phyloP scores from a whole-genome alignment of 2,329 filamentous ascomycete species.

The Alternaria sp. region DNA sequence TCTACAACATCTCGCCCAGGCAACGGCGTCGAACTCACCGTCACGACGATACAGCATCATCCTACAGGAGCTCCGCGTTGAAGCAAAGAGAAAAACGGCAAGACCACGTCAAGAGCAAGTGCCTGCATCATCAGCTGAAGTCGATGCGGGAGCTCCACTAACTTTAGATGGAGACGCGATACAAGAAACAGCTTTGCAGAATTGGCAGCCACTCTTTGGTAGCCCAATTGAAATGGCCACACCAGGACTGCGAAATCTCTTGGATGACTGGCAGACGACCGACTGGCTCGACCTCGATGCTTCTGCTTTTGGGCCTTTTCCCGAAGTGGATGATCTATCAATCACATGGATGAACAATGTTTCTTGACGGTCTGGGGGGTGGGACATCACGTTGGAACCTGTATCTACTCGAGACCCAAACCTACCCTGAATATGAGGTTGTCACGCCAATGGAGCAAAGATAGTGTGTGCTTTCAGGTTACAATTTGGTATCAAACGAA shows the following conservation, averaged over 20 bases:
- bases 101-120: conserved; percentile 16
- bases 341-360: conserved; percentile 18
- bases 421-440: not conserved
- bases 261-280: conserved; percentile 46
- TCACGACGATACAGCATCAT: conserved; percentile 60
- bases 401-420: no score
- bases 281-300: conserved; percentile 50
- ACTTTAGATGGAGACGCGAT: not conserved
- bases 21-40: conserved; percentile 58
- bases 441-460: not conserved
- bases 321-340: conserved; percentile 13
- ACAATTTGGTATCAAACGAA: not conserved
- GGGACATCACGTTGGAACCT: not conserved
- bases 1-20: conserved; percentile 57
- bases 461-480: not conserved
- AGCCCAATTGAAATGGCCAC: conserved; percentile 31
- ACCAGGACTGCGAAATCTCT: conserved; percentile 28
- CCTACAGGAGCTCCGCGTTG: conserved; percentile 56
- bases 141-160: not conserved
- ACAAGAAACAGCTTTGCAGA: conserved; percentile 5
- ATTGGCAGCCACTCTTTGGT: conserved; percentile 33
- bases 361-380: no score
- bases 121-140: not conserved
- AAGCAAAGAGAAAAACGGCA: conserved; percentile 45
- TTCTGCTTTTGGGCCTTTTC: conserved; percentile 38